Evolutionary conservation across 2,329 filamentous ascomycete genomes (phyloP).

Genomic region (Cercospora zeae-maydis): DNA sequence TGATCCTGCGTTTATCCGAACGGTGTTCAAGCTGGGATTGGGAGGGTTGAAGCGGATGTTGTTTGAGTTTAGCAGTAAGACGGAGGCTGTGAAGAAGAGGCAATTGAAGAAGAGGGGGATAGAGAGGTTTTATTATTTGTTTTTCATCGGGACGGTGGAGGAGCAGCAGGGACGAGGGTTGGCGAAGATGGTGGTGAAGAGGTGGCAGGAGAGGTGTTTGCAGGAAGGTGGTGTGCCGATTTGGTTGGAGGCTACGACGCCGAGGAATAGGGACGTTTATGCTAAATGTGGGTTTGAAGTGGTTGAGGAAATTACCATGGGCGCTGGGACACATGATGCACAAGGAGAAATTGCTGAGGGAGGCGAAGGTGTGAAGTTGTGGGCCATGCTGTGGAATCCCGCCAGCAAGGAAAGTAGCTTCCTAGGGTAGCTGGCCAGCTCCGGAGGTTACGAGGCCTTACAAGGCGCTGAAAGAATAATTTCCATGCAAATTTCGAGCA

Average conservation of each 20-base stretch:
- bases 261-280: slow-evolving; percentile 24
- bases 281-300: slow-evolving; percentile 25
- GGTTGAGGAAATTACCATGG: slow-evolving; percentile 21
- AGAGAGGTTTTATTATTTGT: slow-evolving; percentile 27
- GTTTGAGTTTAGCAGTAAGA: slow-evolving; percentile 21
- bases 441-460: too few relatives aligned
- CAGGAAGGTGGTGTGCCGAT: slow-evolving; percentile 20
- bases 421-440: not conserved
- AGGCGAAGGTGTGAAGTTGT: slow-evolving; percentile 25
- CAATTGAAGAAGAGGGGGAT: slow-evolving; percentile 15
- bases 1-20: slow-evolving; percentile 22
- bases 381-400: slow-evolving; percentile 31
- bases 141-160: slow-evolving; percentile 27
- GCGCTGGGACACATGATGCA: slow-evolving; percentile 21
- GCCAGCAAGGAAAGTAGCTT: not conserved
- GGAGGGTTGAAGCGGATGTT: slow-evolving; percentile 28
- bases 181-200: slow-evolving; percentile 20
- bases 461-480: too few relatives aligned
- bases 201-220: slow-evolving; percentile 15
- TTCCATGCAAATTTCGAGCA: too few relatives aligned
- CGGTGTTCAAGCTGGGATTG: slow-evolving; percentile 24
- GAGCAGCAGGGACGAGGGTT: slow-evolving; percentile 25
- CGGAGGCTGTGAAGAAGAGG: slow-evolving; percentile 20
- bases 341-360: slow-evolving; percentile 22
- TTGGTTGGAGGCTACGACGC: slow-evolving; percentile 32